phyloP scores from a whole-genome alignment of 495 filamentous ascomycete species.

The Daldinia vernicosa region DNA sequence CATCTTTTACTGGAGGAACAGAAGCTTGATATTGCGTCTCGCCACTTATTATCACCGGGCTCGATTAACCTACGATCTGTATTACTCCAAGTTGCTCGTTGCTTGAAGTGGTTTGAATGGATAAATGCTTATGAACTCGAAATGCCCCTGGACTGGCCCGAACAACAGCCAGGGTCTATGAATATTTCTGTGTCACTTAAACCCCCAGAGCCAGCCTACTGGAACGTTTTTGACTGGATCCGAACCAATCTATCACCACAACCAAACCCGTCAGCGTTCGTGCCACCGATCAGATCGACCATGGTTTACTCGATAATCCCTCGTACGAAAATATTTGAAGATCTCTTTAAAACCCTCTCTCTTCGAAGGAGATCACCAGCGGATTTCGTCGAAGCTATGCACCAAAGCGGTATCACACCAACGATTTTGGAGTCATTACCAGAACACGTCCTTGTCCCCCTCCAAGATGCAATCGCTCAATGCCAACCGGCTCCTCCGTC shows the following conservation, averaged over 20 bases:
- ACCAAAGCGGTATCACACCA: constrained; percentile 64
- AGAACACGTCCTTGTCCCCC: constrained; percentile 77
- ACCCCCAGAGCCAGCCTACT: constrained; percentile 64
- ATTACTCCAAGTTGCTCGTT: constrained; percentile 80
- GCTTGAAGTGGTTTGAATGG: constrained; percentile 87
- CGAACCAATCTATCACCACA: constrained; percentile 64
- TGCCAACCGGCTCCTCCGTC: constrained; percentile 84
- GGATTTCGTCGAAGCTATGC: constrained; percentile 68
- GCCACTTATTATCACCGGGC: constrained; percentile 62
- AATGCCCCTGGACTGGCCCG: constrained; percentile 46
- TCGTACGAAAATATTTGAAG: constrained; percentile 70
- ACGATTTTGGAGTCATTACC: constrained; percentile 80
- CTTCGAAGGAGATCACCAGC: constrained; percentile 48
- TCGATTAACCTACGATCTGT: constrained; percentile 69
- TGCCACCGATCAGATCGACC: constrained; percentile 48
- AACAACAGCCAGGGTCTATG: constrained; percentile 61
- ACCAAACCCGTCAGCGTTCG: constrained; percentile 17
- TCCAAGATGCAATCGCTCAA: constrained; percentile 83
- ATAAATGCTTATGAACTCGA: constrained; percentile 73
- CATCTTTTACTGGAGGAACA: constrained; percentile 89
- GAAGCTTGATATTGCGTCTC: constrained; percentile 76
- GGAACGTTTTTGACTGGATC: constrained; percentile 70
- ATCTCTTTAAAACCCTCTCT: constrained; percentile 58
- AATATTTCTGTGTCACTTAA: constrained; percentile 29
- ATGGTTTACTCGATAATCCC: constrained; percentile 57